Percentiles rank a stretch among this genome's conserved stretches.
Conservation (phyloP, 768 basidiomycete genomes). For the Rhizopogon vulgaris region DNA sequence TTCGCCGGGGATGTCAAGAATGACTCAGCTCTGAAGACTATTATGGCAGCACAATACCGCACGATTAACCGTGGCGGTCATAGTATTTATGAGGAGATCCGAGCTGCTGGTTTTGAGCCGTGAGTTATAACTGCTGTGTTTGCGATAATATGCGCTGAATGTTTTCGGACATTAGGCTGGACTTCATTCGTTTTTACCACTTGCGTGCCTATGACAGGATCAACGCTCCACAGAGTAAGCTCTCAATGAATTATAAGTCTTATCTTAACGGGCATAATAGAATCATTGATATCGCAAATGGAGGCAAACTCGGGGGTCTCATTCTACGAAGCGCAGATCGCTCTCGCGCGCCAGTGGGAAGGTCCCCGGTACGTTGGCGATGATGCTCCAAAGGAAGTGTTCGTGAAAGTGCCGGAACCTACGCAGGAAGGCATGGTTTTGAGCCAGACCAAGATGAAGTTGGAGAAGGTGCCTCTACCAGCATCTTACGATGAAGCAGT, state of each 20-base stretch:
- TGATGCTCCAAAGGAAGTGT: slow-evolving; percentile 42
- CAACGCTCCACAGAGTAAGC: slow-evolving; percentile 60
- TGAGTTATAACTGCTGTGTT: slow-evolving; percentile 28
- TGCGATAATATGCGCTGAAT: background rate
- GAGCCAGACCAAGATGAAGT: slow-evolving; percentile 45
- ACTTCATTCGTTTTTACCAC: slow-evolving; percentile 91
- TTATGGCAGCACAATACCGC: slow-evolving; percentile 85
- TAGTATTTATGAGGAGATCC: slow-evolving; percentile 80
- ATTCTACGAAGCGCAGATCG: slow-evolving; percentile 84
- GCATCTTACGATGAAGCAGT: slow-evolving; percentile 60
- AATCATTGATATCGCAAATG: slow-evolving; percentile 56
- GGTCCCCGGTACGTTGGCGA: slow-evolving; percentile 36
- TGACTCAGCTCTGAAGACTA: slow-evolving; percentile 60
- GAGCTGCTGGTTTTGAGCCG: slow-evolving; percentile 76
- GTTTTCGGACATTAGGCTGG: slow-evolving; percentile 39
- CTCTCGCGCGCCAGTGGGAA: slow-evolving; percentile 73
- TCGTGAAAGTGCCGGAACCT: slow-evolving; percentile 50
- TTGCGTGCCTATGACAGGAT: slow-evolving; percentile 88
- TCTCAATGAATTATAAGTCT: background rate
- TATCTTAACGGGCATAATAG: slow-evolving; percentile 22
- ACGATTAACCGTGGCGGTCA: slow-evolving; percentile 87
- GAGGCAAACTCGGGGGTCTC: slow-evolving; percentile 70
- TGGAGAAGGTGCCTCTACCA: slow-evolving; percentile 65
- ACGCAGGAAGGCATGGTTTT: slow-evolving; percentile 42
- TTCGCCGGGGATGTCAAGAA: slow-evolving; percentile 81